Evolutionary conservation across 2,329 filamentous ascomycete genomes (phyloP).

Genomic region (Arthrobotrys sinensis): DNA sequence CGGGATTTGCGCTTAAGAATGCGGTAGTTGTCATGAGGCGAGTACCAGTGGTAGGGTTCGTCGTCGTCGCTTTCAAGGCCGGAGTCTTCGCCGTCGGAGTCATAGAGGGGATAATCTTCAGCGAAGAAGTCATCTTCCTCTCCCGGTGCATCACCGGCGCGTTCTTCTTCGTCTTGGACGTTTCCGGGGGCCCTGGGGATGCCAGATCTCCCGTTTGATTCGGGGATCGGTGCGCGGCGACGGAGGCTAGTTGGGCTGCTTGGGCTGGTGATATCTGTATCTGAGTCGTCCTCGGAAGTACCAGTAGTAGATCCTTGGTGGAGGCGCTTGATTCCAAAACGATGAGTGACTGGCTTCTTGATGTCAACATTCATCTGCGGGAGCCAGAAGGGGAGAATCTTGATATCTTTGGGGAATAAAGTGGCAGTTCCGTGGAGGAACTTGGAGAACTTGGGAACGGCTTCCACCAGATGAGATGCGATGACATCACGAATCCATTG

Average conservation of each 20-base stretch:
- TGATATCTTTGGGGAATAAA: slow-evolving; percentile 87
- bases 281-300: slow-evolving; percentile 83
- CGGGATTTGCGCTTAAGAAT: slow-evolving; percentile 40
- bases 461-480: slow-evolving; percentile 93
- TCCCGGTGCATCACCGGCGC: slow-evolving; percentile 32
- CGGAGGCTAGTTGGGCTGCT: slow-evolving; percentile 31
- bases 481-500: slow-evolving; percentile 97
- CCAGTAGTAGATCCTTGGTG: slow-evolving; percentile 81
- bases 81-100: slow-evolving; percentile 54
- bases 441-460: slow-evolving; percentile 99
- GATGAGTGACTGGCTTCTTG: slow-evolving; percentile 87
- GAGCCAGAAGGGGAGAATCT: slow-evolving; percentile 95
- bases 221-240: slow-evolving; percentile 38
- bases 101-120: slow-evolving; percentile 47
- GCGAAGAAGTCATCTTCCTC: slow-evolving; percentile 58
- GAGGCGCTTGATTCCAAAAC: slow-evolving; percentile 90
- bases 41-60: slow-evolving; percentile 50
- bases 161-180: slow-evolving; percentile 66
- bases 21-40: slow-evolving; percentile 47
- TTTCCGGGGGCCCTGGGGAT: slow-evolving; percentile 23
- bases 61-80: slow-evolving; percentile 56
- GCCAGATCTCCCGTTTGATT: slow-evolving; percentile 11
- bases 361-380: slow-evolving; percentile 99
- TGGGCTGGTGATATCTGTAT: slow-evolving; percentile 73
- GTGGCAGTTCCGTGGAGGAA: slow-evolving; percentile 96